Conservation (phyloP, 805 yeast species). For the Zygosaccharomyces siamensis region DNA sequence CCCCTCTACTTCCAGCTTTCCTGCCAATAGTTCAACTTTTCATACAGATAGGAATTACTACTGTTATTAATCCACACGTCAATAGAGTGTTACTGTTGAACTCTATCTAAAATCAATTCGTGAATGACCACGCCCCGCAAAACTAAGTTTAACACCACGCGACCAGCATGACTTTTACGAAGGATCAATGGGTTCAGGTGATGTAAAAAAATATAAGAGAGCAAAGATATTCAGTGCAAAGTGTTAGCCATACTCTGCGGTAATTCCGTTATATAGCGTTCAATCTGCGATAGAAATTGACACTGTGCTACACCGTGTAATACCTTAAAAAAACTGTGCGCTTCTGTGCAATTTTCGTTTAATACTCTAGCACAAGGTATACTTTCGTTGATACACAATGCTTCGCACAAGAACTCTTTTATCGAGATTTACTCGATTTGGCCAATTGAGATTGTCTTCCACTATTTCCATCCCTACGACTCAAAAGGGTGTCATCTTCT, state of each 20-base stretch:
- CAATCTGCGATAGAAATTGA: too few species aligned
- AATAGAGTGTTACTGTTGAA: too few species aligned
- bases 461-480: slow-evolving; percentile 39
- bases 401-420: slow-evolving; percentile 12
- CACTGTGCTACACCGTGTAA: too few species aligned
- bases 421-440: slow-evolving; percentile 8
- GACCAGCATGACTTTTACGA: neutral
- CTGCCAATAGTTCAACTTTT: neutral
- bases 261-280: neutral
- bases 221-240: neutral
- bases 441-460: slow-evolving; percentile 21
- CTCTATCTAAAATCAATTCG: too few species aligned
- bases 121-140: neutral
- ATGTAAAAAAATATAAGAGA: neutral
- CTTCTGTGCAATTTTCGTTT: too few species aligned
- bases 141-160: neutral
- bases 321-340: too few species aligned
- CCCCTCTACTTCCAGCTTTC: neutral
- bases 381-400: slow-evolving; percentile 9
- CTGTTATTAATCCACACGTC: neutral
- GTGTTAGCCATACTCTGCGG: neutral
- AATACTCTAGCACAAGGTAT: neutral
- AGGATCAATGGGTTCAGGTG: neutral
- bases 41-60: neutral
- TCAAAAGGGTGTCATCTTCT: slow-evolving; percentile 51